These are phyloP conservation scores for Colletotrichum lupini DNA, from an alignment of 2,329 filamentous ascomycete species.

Conservation along the genomic window DNA sequence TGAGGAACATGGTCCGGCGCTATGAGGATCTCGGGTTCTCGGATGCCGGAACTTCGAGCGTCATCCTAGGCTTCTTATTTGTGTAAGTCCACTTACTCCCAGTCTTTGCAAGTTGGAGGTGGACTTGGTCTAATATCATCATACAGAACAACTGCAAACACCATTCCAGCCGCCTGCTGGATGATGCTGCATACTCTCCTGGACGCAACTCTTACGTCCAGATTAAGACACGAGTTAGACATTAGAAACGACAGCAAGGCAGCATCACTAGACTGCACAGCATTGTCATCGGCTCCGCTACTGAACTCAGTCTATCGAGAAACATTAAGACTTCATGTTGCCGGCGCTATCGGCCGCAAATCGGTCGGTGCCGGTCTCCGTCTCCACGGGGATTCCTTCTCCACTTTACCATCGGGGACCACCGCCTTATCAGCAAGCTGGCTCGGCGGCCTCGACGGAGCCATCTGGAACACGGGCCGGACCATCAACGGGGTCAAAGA, in stretches of 20 bases:
- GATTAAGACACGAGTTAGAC: constrained; percentile 4
- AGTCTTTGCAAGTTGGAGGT: too few species aligned
- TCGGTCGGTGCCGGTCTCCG: not conserved
- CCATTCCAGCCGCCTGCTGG: constrained; percentile 21
- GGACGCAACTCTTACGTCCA: not conserved
- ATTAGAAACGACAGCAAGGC: not conserved
- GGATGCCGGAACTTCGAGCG: constrained; percentile 2
- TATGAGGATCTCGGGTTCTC: constrained; percentile 26
- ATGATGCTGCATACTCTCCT: constrained; percentile 21
- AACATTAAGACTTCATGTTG: constrained; percentile 17
- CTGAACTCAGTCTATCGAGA: constrained; percentile 30
- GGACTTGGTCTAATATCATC: too few species aligned
- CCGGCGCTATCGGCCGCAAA: constrained; percentile 16
- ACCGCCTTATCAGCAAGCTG: constrained; percentile 16
- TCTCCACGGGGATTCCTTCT: not conserved
- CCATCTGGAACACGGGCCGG: constrained; percentile 18
- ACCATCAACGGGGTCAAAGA: not conserved
- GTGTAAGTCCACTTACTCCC: constrained; percentile 6
- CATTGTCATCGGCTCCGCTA: not conserved
- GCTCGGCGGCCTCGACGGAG: constrained; percentile 17
- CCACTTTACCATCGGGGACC: not conserved
- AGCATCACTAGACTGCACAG: not conserved
- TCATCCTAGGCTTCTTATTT: constrained; percentile 26
- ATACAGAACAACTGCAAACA: constrained; percentile 20
- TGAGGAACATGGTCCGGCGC: constrained; percentile 25